phyloP scores from a whole-genome alignment of 176 grass and related monocot genomes.

The Pontederia crassipes region DNA sequence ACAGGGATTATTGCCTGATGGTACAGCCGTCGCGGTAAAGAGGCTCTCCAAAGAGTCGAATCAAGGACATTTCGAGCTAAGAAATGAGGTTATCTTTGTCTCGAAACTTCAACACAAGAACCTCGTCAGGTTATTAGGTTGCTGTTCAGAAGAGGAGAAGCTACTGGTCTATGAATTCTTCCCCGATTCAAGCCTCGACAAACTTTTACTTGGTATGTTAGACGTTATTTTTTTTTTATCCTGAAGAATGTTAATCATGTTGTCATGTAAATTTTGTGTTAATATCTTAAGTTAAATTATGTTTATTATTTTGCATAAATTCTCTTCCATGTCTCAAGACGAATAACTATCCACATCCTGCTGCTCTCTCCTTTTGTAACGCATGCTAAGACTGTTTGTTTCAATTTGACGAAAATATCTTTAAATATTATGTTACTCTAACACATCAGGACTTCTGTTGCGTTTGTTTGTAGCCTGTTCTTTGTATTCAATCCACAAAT shows the following conservation, averaged over 20 bases:
- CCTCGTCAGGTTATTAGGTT: slow-evolving; percentile 14
- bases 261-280: background rate
- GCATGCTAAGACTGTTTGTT: too few species aligned
- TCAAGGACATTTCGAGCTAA: slow-evolving; percentile 16
- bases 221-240: background rate
- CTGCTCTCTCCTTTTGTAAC: background rate
- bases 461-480: too few species aligned
- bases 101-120: slow-evolving; percentile 25
- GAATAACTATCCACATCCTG: background rate
- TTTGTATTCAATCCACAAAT: too few species aligned
- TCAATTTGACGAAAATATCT: too few species aligned
- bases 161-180: slow-evolving; percentile 20
- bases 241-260: background rate
- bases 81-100: slow-evolving; percentile 15
- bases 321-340: background rate
- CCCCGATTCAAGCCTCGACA: slow-evolving; percentile 12
- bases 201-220: slow-evolving; percentile 20
- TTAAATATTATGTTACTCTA: too few species aligned
- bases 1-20: slow-evolving; percentile 12
- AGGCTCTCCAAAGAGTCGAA: slow-evolving; percentile 7
- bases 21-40: slow-evolving; percentile 15
- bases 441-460: too few species aligned
- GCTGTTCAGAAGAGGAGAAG: slow-evolving; percentile 20
- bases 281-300: too few species aligned
- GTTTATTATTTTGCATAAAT: background rate